Evolutionary conservation across 2,329 filamentous ascomycete species (phyloP).

Genomic region (Leptographium flavum): DNA sequence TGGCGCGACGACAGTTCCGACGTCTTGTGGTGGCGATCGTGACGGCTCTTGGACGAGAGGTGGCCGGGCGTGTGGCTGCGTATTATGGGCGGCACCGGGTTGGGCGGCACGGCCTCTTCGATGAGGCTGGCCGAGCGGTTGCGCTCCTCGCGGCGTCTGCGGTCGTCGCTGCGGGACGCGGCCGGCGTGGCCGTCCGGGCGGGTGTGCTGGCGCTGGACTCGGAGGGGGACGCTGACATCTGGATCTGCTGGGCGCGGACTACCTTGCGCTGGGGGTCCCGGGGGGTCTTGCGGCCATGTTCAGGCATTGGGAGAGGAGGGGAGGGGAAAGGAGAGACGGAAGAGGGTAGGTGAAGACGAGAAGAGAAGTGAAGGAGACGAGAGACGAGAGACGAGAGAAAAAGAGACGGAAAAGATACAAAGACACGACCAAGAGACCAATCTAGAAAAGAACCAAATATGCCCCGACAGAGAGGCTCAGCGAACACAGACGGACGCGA

Average conservation of each 20-base stretch:
- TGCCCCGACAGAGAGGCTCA: too few species aligned
- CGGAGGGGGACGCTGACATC: conserved; percentile 20
- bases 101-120: conserved; percentile 16
- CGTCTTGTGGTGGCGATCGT: conserved; percentile 32
- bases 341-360: neutral
- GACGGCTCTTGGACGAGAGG: conserved; percentile 43
- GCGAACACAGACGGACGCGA: too few species aligned
- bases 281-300: conserved; percentile 18
- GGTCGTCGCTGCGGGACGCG: conserved; percentile 12
- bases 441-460: too few species aligned
- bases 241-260: conserved; percentile 39
- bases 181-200: neutral
- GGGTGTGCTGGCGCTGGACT: conserved; percentile 3
- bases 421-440: neutral
- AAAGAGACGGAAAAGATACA: neutral
- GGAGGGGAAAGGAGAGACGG: neutral
- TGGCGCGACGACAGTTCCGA: conserved; percentile 39
- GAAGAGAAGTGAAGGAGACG: neutral
- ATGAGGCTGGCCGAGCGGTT: conserved; percentile 13
- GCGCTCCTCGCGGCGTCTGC: conserved; percentile 6
- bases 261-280: conserved; percentile 27
- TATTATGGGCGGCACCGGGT: conserved; percentile 24
- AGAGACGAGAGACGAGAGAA: neutral
- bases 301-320: conserved; percentile 28
- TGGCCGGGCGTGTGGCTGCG: conserved; percentile 50